A percentile compares a stretch with the other conserved stretches of the same genome.
Evolutionary conservation across 2,329 filamentous ascomycete species (phyloP).

Genomic region (Cordyceps fumosorosea): DNA sequence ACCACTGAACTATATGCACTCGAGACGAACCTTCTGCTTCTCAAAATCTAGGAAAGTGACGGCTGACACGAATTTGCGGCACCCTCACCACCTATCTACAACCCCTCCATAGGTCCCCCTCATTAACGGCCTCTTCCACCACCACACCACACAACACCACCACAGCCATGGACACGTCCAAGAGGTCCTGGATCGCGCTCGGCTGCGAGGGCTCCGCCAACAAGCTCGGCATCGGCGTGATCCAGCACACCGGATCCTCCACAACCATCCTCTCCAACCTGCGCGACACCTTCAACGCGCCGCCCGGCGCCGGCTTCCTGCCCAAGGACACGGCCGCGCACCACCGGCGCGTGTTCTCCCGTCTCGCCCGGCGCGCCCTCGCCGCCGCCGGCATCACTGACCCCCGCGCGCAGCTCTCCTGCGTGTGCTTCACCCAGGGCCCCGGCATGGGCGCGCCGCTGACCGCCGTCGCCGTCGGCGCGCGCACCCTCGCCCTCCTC

Average conservation of each 20-base stretch:
- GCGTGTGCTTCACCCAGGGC: conserved; percentile 91
- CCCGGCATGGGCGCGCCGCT: conserved; percentile 96
- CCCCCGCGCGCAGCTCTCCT: conserved; percentile 62
- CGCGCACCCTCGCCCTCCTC: conserved; percentile 71
- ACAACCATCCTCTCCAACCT: conserved; percentile 80
- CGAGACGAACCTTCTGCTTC: no score
- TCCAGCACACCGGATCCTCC: conserved; percentile 60
- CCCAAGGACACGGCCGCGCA: conserved; percentile 94
- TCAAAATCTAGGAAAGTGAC: no score
- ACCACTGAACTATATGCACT: no score
- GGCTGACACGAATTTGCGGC: no score
- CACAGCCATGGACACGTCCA: conserved; percentile 21
- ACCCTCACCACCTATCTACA: no score
- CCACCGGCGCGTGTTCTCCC: conserved; percentile 79
- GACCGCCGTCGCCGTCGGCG: conserved; percentile 77
- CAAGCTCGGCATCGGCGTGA: conserved; percentile 91
- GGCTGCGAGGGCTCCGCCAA: conserved; percentile 89
- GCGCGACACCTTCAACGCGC: conserved; percentile 86
- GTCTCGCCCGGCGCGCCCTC: conserved; percentile 74
- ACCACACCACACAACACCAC: not conserved
- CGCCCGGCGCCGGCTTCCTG: conserved; percentile 88
- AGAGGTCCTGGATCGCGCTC: conserved; percentile 45
- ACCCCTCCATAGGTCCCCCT: not conserved
- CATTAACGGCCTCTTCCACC: not conserved
- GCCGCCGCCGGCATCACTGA: conserved; percentile 54